phyloP scores from a whole-genome alignment of 768 basidiomycete species.

The Podaxis sp. region DNA sequence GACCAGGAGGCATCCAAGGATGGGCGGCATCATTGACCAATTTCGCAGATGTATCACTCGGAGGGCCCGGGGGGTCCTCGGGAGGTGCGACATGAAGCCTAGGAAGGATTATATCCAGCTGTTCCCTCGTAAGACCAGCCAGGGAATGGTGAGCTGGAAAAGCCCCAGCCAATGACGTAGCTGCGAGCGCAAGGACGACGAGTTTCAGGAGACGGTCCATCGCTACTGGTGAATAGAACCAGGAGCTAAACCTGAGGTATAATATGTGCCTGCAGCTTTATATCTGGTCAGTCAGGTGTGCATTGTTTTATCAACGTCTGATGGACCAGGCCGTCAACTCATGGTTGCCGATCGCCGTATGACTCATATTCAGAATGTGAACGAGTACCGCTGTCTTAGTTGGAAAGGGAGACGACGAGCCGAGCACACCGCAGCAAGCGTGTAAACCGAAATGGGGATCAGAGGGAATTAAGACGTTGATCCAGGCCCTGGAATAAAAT shows the following conservation, averaged over 20 bases:
- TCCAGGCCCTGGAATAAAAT: no score
- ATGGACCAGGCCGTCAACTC: no score
- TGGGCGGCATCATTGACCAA: constrained; percentile 18
- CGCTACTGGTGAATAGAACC: no score
- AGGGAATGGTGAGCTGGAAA: constrained; percentile 13
- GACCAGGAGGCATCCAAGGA: constrained; percentile 11
- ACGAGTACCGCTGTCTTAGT: no score
- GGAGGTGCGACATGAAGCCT: constrained; percentile 3
- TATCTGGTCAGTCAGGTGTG: not conserved
- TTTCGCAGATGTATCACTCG: constrained; percentile 14
- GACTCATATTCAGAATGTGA: no score
- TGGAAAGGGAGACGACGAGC: no score
- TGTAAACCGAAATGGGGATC: no score
- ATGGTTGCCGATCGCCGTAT: no score
- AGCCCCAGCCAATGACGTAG: not conserved
- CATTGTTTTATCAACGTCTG: not conserved
- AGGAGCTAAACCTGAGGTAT: no score
- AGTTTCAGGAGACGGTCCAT: not conserved
- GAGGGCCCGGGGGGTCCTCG: constrained; percentile 2
- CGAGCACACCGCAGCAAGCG: no score
- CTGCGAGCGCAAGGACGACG: not conserved
- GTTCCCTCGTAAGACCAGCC: constrained; percentile 11
- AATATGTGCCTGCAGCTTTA: not conserved
- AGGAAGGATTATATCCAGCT: constrained; percentile 7
- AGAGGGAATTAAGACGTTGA: no score